Percentiles rank a stretch among this genome's conserved stretches.
These are phyloP conservation scores for Scheffersomyces segobiensis DNA, from an alignment of 1,139 yeast genomes.

Conservation along the genomic window DNA sequence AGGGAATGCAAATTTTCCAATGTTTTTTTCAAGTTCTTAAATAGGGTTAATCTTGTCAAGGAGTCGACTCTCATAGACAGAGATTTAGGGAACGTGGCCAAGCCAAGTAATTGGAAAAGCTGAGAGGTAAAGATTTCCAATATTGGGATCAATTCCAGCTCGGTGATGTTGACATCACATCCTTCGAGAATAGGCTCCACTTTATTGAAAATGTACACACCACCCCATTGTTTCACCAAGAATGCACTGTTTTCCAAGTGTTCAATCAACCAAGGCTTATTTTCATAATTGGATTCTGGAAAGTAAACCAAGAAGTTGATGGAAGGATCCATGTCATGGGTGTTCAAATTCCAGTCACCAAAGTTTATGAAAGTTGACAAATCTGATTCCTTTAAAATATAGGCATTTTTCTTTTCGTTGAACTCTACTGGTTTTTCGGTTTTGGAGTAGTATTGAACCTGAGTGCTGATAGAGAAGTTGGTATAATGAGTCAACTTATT, in stretches of 20 bases:
- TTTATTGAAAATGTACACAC: conserved; percentile 54
- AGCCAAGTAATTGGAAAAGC: conserved; percentile 70
- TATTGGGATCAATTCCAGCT: conserved; percentile 53
- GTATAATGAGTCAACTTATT: conserved; percentile 48
- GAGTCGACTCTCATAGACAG: conserved; percentile 66
- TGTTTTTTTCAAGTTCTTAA: conserved; percentile 52
- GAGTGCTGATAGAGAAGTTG: conserved; percentile 76
- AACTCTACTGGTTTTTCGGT: conserved; percentile 29
- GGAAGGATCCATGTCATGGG: conserved; percentile 59
- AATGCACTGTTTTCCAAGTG: conserved; percentile 64
- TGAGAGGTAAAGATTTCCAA: conserved; percentile 76
- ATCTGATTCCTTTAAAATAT: conserved; percentile 41
- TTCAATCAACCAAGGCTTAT: conserved; percentile 45
- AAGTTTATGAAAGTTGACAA: conserved; percentile 72
- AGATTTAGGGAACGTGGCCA: conserved; percentile 54
- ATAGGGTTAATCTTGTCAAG: conserved; percentile 56
- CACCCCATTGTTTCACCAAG: conserved; percentile 92
- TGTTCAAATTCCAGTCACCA: conserved; percentile 74
- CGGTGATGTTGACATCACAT: conserved; percentile 26
- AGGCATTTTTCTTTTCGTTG: conserved; percentile 28
- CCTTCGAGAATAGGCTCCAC: conserved; percentile 28
- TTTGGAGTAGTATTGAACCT: conserved; percentile 68
- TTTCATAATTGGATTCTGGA: conserved; percentile 46
- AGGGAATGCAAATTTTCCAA: conserved; percentile 68
- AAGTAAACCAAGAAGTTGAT: conserved; percentile 69